Evolutionary conservation across 139 green algal genomes (phyloP).

Genomic region (Bryopsis sp.): DNA sequence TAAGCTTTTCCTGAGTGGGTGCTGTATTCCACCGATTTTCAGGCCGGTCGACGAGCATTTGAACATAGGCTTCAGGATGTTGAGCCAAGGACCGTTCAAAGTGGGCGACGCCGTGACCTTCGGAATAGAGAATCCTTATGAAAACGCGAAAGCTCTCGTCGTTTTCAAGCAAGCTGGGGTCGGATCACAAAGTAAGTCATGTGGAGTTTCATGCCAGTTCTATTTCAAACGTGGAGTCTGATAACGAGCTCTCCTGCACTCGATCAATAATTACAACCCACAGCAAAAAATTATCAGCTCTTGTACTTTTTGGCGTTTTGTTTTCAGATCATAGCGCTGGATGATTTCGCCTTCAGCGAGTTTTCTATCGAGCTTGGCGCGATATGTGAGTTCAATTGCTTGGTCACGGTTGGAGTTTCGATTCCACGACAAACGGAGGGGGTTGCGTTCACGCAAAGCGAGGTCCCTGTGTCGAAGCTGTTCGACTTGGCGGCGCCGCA

Average conservation of each 20-base stretch:
- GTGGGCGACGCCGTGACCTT: background rate
- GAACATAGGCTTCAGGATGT: background rate
- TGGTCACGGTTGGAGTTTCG: background rate
- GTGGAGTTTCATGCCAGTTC: too few species aligned
- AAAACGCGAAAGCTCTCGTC: background rate
- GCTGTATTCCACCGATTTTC: too few species aligned
- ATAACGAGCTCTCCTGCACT: too few species aligned
- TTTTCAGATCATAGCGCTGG: too few species aligned
- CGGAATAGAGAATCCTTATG: slow-evolving; percentile 12
- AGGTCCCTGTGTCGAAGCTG: slow-evolving; percentile 1
- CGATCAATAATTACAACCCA: too few species aligned
- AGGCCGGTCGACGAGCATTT: background rate
- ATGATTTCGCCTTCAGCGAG: too few species aligned
- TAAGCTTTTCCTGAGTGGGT: too few species aligned
- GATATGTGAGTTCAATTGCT: background rate
- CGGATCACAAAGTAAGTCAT: background rate
- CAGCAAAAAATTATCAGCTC: too few species aligned
- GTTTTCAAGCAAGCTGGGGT: background rate
- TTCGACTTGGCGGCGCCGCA: slow-evolving; percentile 12
- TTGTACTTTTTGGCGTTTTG: too few species aligned
- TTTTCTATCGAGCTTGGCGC: background rate
- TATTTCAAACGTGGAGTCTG: too few species aligned
- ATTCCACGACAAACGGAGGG: slow-evolving; percentile 3
- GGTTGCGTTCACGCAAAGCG: background rate
- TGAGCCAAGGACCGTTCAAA: background rate